These are phyloP conservation scores for Phycomyces blakesleeanus DNA, from an alignment of 192 early-diverging fungal species.

Conservation along the genomic window DNA sequence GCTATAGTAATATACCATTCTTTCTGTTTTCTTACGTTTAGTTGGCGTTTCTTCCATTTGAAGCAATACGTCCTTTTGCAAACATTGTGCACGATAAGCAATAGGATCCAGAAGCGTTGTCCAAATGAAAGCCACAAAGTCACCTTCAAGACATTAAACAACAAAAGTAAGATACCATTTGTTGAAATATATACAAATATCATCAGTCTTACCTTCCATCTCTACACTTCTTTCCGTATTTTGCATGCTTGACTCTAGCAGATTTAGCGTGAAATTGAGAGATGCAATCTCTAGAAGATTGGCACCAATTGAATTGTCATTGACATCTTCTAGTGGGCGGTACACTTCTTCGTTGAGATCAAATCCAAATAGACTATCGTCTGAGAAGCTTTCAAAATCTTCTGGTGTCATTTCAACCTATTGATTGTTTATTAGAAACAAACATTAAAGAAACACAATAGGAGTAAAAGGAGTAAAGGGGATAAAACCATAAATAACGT, in stretches of 20 bases:
- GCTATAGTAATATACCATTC: too few relatives aligned
- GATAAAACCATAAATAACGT: neutral
- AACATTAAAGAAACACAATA: neutral
- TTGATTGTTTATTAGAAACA: neutral
- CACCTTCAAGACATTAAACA: constrained; percentile 11
- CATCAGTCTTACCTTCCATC: constrained; percentile 8
- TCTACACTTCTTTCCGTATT: constrained; percentile 5
- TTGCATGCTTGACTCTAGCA: constrained; percentile 31
- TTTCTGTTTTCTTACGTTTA: constrained; percentile 16
- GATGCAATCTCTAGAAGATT: constrained; percentile 35
- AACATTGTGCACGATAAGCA: constrained; percentile 18
- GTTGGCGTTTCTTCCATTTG: constrained; percentile 20
- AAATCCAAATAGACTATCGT: constrained; percentile 32
- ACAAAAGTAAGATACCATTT: neutral
- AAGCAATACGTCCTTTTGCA: constrained; percentile 9
- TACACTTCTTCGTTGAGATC: constrained; percentile 34
- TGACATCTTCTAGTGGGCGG: constrained; percentile 11
- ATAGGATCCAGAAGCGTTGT: constrained; percentile 34
- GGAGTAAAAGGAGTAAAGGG: neutral
- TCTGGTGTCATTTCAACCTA: constrained; percentile 35
- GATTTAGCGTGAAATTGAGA: constrained; percentile 25
- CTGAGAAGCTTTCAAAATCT: constrained; percentile 35
- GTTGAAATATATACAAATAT: too few relatives aligned
- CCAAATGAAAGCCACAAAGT: constrained; percentile 27
- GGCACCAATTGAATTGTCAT: constrained; percentile 16